phyloP scores from a whole-genome alignment of 1,284 basidiomycete genomes.

The Agroathelia rolfsii region DNA sequence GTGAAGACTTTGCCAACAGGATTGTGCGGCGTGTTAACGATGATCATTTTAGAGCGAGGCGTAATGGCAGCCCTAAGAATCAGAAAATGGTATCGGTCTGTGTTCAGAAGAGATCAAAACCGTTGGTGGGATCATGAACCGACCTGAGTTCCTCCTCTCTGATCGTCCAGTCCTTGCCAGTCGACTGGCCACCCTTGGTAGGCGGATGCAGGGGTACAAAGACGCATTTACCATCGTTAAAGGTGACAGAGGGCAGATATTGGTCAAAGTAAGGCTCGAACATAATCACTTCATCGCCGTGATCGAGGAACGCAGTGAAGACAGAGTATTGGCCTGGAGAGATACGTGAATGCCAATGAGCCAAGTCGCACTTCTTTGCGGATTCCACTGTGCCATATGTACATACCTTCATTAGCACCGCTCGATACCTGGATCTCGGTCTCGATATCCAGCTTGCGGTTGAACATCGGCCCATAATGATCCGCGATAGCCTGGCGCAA shows the following conservation, averaged over 20 bases:
- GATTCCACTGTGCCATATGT: background rate
- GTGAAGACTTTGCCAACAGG: constrained; percentile 94
- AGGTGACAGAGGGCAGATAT: constrained; percentile 85
- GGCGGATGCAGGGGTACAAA: constrained; percentile 94
- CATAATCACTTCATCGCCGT: constrained; percentile 95
- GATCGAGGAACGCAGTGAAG: constrained; percentile 79
- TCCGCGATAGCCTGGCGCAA: constrained; percentile 78
- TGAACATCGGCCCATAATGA: constrained; percentile 67
- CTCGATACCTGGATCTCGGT: constrained; percentile 90
- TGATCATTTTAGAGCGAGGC: constrained; percentile 84
- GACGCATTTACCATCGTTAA: constrained; percentile 88
- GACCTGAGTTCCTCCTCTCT: constrained; percentile 80
- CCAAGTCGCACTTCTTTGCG: background rate
- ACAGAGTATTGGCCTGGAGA: constrained; percentile 79
- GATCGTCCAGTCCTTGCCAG: constrained; percentile 78
- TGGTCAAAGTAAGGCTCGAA: constrained; percentile 99
- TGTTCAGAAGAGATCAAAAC: constrained; percentile 2
- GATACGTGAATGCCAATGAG: constrained; percentile 2
- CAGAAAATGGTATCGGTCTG: constrained; percentile 2
- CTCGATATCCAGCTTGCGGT: constrained; percentile 72
- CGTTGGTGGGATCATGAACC: constrained; percentile 11
- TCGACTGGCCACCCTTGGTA: constrained; percentile 37
- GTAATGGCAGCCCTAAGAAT: constrained; percentile 64
- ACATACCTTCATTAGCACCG: constrained; percentile 87
- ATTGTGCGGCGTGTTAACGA: constrained; percentile 94